Percentiles rank a stretch among this genome's conserved stretches.
These are phyloP conservation scores for Ceratocystiopsis sp. DNA, from an alignment of 2,329 filamentous ascomycete genomes.

Conservation along the genomic window DNA sequence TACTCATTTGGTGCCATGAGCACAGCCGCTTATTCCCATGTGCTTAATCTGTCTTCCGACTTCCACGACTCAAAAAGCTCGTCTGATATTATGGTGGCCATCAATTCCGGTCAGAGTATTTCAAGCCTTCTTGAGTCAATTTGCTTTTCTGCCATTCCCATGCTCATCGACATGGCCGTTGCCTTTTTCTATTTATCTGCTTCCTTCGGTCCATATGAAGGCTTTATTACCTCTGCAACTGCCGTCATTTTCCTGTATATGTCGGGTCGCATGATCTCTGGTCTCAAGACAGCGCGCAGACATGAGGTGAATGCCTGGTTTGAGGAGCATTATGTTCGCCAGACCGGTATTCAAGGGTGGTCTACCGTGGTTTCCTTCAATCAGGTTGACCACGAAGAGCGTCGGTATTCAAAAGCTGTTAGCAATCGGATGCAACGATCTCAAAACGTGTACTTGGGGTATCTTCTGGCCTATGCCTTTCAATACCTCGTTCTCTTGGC, in stretches of 20 bases:
- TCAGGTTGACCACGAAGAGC: slow-evolving; percentile 38
- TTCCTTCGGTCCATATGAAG: slow-evolving; percentile 43
- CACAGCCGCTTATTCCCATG: slow-evolving; percentile 39
- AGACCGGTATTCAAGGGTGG: slow-evolving; percentile 41
- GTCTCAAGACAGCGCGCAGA: slow-evolving; percentile 30
- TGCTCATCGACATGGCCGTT: slow-evolving; percentile 41
- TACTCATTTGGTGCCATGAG: slow-evolving; percentile 37
- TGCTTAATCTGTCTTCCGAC: slow-evolving; percentile 42
- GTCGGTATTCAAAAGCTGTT: slow-evolving; percentile 34
- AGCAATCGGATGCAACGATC: slow-evolving; percentile 20
- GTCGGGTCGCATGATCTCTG: slow-evolving; percentile 32
- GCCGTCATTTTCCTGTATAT: slow-evolving; percentile 38
- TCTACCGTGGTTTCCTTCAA: slow-evolving; percentile 43
- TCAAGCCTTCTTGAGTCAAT: slow-evolving; percentile 40
- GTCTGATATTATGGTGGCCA: slow-evolving; percentile 40
- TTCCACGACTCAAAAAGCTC: slow-evolving; percentile 45
- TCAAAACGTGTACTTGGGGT: slow-evolving; percentile 24
- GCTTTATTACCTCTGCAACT: slow-evolving; percentile 42
- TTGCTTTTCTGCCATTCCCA: slow-evolving; percentile 39
- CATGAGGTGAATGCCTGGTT: slow-evolving; percentile 35
- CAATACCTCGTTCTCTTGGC: slow-evolving; percentile 49
- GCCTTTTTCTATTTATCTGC: slow-evolving; percentile 43
- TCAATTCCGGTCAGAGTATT: slow-evolving; percentile 34
- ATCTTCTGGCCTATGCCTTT: slow-evolving; percentile 34
- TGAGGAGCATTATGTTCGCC: slow-evolving; percentile 36